Percentiles rank a stretch among this genome's conserved stretches.
Conservation (phyloP, 2,329 filamentous ascomycete genomes). For the Waltergamsia citrina region DNA sequence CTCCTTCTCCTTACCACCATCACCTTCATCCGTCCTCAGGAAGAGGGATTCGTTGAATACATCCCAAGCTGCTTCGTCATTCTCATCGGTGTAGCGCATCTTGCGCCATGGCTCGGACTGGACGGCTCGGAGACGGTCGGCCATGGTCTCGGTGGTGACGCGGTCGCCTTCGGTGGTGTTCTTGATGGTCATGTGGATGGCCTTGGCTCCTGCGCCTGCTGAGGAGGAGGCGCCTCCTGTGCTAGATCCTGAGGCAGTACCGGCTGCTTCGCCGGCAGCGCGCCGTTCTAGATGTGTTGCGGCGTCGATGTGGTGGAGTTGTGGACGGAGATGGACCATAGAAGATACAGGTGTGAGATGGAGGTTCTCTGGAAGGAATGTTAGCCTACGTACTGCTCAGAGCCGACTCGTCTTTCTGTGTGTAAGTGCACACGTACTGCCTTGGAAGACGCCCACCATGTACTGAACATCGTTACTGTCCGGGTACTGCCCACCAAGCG, state of each 20-base stretch:
- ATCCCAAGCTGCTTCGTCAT: conserved; percentile 65
- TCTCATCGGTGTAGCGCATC: conserved; percentile 74
- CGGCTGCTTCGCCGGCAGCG: conserved; percentile 16
- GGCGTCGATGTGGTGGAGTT: conserved; percentile 90
- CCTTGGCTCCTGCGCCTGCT: conserved; percentile 47
- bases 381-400: conserved; percentile 8
- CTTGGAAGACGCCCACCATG: conserved; percentile 87
- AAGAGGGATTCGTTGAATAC: conserved; percentile 66
- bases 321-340: conserved; percentile 80
- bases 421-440: conserved; percentile 42
- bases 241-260: conserved; percentile 22
- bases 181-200: conserved; percentile 84
- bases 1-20: conserved; percentile 10
- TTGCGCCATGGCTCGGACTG: conserved; percentile 76
- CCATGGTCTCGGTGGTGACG: conserved; percentile 61
- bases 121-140: conserved; percentile 64
- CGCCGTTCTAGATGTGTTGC: conserved; percentile 58
- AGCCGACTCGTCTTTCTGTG: not conserved
- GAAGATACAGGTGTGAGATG: conserved; percentile 79
- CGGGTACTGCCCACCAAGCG: conserved; percentile 72
- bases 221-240: conserved; percentile 17
- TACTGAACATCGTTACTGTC: conserved; percentile 66
- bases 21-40: conserved; percentile 11
- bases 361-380: conserved; percentile 54
- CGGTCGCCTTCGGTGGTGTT: conserved; percentile 58